A percentile compares a stretch with the other conserved stretches of the same genome.
These are phyloP conservation scores for Cyberlindnera misumaiensis DNA, from an alignment of 805 yeast species.

Conservation along the genomic window DNA sequence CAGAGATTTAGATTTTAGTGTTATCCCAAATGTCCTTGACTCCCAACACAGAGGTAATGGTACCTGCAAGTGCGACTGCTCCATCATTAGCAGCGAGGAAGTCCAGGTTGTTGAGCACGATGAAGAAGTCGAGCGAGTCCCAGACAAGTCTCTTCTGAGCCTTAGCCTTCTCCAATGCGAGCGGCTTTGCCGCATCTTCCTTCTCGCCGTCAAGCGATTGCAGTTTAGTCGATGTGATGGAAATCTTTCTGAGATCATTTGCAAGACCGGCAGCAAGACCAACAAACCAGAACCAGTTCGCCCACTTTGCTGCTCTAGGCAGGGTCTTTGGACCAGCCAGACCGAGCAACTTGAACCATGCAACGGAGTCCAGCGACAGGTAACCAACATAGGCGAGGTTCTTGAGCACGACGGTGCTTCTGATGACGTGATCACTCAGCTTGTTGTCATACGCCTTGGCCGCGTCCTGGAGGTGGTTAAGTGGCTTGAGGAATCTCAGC, in stretches of 20 bases:
- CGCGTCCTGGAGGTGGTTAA: conserved; percentile 65
- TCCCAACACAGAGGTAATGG: conserved; percentile 73
- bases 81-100: conserved; percentile 66
- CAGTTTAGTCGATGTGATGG: conserved; percentile 29
- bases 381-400: conserved; percentile 59
- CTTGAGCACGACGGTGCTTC: conserved; percentile 45
- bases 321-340: conserved; percentile 42
- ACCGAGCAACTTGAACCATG: conserved; percentile 50
- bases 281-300: conserved; percentile 71
- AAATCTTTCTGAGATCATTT: conserved; percentile 50
- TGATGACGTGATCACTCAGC: conserved; percentile 52
- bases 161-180: conserved; percentile 37
- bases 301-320: conserved; percentile 45
- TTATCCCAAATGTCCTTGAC: conserved; percentile 63
- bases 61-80: conserved; percentile 76
- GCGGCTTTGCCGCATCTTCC: conserved; percentile 29
- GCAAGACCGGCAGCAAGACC: conserved; percentile 60
- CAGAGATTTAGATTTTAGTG: conserved; percentile 23
- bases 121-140: conserved; percentile 69
- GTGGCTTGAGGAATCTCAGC: conserved; percentile 76
- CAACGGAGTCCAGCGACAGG: conserved; percentile 55
- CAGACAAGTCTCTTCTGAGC: conserved; percentile 62
- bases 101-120: conserved; percentile 65
- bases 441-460: conserved; percentile 62
- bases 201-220: conserved; percentile 25